Evolutionary conservation across 345 rosid species (phyloP).

Genomic region (Nephelium lappaceum): DNA sequence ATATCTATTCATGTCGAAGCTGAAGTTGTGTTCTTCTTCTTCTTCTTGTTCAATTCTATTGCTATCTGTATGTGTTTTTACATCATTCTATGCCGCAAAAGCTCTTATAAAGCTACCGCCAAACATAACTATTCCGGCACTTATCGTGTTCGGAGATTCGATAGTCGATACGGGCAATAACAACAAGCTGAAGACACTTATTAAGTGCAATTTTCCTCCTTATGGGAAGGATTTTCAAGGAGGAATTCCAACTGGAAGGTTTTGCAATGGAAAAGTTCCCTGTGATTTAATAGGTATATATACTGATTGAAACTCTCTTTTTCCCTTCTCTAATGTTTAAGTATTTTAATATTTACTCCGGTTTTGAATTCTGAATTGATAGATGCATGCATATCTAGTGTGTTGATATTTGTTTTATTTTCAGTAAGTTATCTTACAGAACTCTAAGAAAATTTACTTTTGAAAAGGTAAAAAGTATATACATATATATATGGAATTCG

Average conservation of each 20-base stretch:
- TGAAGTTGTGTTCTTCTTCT: background rate
- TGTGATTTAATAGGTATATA: constrained; percentile 60
- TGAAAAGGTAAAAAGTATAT: no score
- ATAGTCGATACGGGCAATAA: constrained; percentile 86
- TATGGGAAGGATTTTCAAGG: constrained; percentile 66
- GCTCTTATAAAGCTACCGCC: constrained; percentile 31
- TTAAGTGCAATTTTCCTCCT: constrained; percentile 68
- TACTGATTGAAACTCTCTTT: background rate
- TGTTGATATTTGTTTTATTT: no score
- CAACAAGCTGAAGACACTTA: constrained; percentile 48
- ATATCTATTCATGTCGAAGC: background rate
- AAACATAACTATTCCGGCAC: constrained; percentile 51
- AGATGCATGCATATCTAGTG: no score
- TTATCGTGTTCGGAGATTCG: constrained; percentile 80
- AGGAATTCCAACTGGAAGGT: constrained; percentile 75
- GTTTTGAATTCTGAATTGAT: no score
- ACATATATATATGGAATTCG: no score
- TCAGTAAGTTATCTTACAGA: no score
- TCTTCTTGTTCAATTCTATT: background rate
- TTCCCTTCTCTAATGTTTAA: no score
- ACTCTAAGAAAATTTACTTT: no score
- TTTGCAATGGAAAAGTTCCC: constrained; percentile 75
- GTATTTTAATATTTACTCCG: background rate
- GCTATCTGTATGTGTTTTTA: constrained; percentile 2
- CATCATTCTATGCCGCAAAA: background rate